phyloP scores from a whole-genome alignment of 2,329 filamentous ascomycete species.

The Cryoendolithus antarcticus region DNA sequence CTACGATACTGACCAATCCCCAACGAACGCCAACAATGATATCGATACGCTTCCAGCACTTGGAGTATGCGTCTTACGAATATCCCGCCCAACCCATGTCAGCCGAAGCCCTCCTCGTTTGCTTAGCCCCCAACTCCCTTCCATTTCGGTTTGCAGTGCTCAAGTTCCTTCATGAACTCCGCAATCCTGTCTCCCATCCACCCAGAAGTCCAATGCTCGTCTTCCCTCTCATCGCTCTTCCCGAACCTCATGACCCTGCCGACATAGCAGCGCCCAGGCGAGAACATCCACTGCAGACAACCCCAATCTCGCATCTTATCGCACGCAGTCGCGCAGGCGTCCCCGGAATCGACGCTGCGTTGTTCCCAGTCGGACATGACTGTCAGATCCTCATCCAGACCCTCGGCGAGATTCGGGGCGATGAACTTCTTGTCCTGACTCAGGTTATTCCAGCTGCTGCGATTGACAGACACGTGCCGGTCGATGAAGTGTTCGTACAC shows the following conservation, averaged over 20 bases:
- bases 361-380: conserved; percentile 15
- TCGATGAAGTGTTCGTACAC: conserved; percentile 22
- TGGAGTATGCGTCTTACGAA: conserved; percentile 4
- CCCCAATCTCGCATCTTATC: conserved; percentile 8
- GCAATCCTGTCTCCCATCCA: conserved; percentile 19
- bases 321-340: conserved; percentile 20
- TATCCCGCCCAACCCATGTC: neutral
- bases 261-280: conserved; percentile 21
- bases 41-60: conserved; percentile 11
- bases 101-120: conserved; percentile 10
- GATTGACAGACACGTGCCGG: conserved; percentile 18
- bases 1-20: too few species aligned
- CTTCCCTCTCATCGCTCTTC: conserved; percentile 18
- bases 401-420: conserved; percentile 7
- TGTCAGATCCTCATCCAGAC: conserved; percentile 12
- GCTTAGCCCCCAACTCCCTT: conserved; percentile 1
- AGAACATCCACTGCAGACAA: conserved; percentile 25
- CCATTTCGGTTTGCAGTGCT: conserved; percentile 10
- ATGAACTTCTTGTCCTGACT: conserved; percentile 18
- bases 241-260: conserved; percentile 21
- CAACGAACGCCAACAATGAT: neutral
- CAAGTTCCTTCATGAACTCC: conserved; percentile 11
- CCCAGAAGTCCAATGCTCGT: conserved; percentile 20
- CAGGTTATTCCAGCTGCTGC: conserved; percentile 24
- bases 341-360: conserved; percentile 13